Base-by-base conservation (phyloP, 805 yeast species). In the Kodamaea sagamina region DNA sequence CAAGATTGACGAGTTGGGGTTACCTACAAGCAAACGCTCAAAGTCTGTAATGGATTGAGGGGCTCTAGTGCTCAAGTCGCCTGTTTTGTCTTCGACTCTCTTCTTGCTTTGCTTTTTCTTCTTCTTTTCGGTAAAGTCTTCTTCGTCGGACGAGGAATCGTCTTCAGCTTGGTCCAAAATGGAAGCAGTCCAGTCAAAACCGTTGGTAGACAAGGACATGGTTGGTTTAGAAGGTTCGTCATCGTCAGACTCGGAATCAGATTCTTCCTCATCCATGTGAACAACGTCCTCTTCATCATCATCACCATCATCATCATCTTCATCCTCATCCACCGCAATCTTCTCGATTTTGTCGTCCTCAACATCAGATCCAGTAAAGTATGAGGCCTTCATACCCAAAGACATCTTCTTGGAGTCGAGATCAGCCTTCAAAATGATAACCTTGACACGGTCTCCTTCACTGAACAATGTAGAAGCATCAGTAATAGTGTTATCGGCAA, bases 161-260 rank as follows among this genome's bases (percentile, higher is more conserved):
- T 74, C 82, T 46, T 78, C 82, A 13, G 84, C 87, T 66, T 87
- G 95, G 53, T 87, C 96, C 49, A 89, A 72, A 51, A 88, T 81
- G 31, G 87, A 82, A 2, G 96, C 96, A 36, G 96, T 84, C 99
- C 99, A 93, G 63, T 93, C 97, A 55, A 93, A 93, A 3, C 95
- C 95, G 54, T 81, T 82, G 29, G 95, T 84, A 13, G 89, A 81
- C 44, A 93, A 74, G 6, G 95, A 95, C 29, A 64, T 69, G 17
- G 69, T 38, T 2, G 51, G 48, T 4, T 46, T 44, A 1, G 67
- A 42, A 15, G 58, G 60, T 6, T 52, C 68, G 5, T 61, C 65
- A 12, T 53, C 67, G 26, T 53, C 61, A 4, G 50, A 55, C 3
- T 55, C 63, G 16, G 24, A 17, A 12, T 37, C 34, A 11, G 32